Percentiles rank a stretch among this genome's conserved stretches.
Evolutionary conservation across 1,284 basidiomycete species (phyloP).

Genomic region (Irpex sp.): DNA sequence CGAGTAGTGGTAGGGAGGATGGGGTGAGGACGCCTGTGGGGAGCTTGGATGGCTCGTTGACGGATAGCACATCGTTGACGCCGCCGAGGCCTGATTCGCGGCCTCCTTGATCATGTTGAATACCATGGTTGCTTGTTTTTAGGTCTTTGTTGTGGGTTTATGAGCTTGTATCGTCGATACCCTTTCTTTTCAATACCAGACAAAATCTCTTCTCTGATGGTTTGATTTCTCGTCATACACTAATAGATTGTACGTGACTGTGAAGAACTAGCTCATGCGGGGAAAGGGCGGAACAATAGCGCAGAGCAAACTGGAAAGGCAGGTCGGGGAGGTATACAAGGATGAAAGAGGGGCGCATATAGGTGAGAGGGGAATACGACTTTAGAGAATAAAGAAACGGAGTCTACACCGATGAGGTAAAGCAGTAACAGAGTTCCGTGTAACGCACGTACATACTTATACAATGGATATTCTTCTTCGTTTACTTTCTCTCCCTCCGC

Average conservation of each 20-base stretch:
- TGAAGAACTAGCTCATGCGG: no score
- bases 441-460: conserved; percentile 3
- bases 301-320: no score
- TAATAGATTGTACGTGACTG: no score
- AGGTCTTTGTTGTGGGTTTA: background rate
- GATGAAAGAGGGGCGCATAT: background rate
- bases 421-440: background rate
- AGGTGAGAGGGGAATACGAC: background rate
- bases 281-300: no score
- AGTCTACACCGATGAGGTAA: background rate
- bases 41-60: conserved; percentile 3
- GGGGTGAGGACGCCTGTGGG: background rate
- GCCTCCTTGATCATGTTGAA: conserved; percentile 4
- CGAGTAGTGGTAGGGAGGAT: background rate
- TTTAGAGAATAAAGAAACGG: background rate
- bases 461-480: conserved; percentile 3
- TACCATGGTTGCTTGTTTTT: background rate
- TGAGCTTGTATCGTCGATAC: no score
- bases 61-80: conserved; percentile 5
- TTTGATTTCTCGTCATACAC: no score
- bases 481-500: background rate
- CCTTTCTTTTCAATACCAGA: no score
- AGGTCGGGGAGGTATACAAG: no score
- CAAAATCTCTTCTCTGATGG: no score
- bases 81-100: conserved; percentile 12